phyloP scores from a whole-genome alignment of 352 stramenopile species.

The Phytophthora palmivora region DNA sequence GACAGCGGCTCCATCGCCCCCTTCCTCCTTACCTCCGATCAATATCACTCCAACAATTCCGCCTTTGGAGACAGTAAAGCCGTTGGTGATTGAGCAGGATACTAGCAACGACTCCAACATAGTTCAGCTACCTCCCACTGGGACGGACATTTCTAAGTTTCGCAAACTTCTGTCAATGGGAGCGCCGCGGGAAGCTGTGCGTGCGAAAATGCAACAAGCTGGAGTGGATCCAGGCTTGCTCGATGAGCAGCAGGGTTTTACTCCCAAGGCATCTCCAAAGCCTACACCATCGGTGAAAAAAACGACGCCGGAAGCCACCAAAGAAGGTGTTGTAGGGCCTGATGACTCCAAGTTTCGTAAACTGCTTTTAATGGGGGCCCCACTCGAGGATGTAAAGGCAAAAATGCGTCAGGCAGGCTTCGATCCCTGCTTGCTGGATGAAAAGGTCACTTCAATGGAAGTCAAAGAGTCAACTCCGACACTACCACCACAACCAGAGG shows the following conservation, averaged over 20 bases:
- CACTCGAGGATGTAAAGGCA: slow-evolving; percentile 66
- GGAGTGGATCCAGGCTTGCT: slow-evolving; percentile 71
- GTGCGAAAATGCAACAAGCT: slow-evolving; percentile 81
- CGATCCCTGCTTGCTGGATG: slow-evolving; percentile 57
- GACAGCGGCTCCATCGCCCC: slow-evolving; percentile 2
- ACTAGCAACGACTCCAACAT: not conserved
- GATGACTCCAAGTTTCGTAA: slow-evolving; percentile 91
- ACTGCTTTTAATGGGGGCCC: slow-evolving; percentile 84
- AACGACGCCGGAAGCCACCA: not conserved
- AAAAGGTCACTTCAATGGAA: slow-evolving; percentile 24
- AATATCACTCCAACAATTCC: slow-evolving; percentile 13
- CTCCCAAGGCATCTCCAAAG: slow-evolving; percentile 30
- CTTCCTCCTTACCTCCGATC: slow-evolving; percentile 35
- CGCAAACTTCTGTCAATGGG: slow-evolving; percentile 94
- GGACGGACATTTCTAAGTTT: slow-evolving; percentile 77
- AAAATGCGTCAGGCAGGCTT: slow-evolving; percentile 78
- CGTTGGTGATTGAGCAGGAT: slow-evolving; percentile 23
- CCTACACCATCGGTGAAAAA: slow-evolving; percentile 4
- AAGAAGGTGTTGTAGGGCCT: slow-evolving; percentile 3
- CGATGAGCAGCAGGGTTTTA: slow-evolving; percentile 54
- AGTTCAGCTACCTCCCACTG: slow-evolving; percentile 16
- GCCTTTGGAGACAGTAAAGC: slow-evolving; percentile 16
- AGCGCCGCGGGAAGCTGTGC: slow-evolving; percentile 79
- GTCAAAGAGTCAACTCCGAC: slow-evolving; percentile 44
- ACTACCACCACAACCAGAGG: not conserved